phyloP scores from a whole-genome alignment of 331 rosid species.

The Malus hybrid region DNA sequence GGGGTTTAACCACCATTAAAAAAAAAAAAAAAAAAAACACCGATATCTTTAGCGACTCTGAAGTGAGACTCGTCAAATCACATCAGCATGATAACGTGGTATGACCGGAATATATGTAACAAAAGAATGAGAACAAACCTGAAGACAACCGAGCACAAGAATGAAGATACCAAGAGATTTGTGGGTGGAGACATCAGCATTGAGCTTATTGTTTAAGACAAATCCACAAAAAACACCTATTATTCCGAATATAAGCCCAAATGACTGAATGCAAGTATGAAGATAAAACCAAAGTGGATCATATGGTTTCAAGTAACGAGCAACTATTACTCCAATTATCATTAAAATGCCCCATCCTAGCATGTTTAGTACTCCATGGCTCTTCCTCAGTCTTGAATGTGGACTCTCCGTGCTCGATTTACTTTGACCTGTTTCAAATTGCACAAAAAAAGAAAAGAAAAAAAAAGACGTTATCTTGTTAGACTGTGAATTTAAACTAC shows the following conservation, averaged over 20 bases:
- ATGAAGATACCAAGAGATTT: conserved; percentile 55
- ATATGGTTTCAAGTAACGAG: conserved; percentile 50
- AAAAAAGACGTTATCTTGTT: no score
- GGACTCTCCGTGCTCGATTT: background rate
- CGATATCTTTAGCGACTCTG: no score
- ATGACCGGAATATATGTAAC: background rate
- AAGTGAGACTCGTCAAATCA: background rate
- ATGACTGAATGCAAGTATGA: conserved; percentile 41
- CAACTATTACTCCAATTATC: conserved; percentile 60
- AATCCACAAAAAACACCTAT: conserved; percentile 51
- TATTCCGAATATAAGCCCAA: conserved; percentile 48
- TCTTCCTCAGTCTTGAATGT: conserved; percentile 32
- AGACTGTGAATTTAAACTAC: background rate
- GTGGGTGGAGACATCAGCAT: conserved; percentile 37
- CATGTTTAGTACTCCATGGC: conserved; percentile 63
- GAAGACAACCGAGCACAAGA: conserved; percentile 52
- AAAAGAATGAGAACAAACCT: conserved; percentile 35
- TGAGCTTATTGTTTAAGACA: conserved; percentile 29
- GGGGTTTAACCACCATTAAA: no score
- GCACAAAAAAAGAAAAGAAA: no score
- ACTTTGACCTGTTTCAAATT: conserved; percentile 36
- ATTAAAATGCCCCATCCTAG: conserved; percentile 70
- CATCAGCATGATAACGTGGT: background rate
- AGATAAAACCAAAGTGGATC: conserved; percentile 64
- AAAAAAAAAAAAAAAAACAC: no score